Evolutionary conservation across 805 yeast genomes (phyloP).

Genomic region (Saturnispora halmiae): DNA sequence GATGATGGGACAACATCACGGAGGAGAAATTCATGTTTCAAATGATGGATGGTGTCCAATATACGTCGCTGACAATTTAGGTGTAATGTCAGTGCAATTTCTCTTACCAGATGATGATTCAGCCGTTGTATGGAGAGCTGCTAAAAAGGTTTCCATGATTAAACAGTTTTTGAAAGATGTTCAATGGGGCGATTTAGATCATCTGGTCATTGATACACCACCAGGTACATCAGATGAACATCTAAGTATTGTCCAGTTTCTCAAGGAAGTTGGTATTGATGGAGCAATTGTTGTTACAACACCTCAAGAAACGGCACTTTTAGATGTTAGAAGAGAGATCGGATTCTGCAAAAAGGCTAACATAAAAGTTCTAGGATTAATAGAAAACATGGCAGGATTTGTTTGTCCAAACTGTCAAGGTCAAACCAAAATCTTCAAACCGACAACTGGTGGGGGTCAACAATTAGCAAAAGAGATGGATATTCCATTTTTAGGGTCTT

Average conservation of each 20-base stretch:
- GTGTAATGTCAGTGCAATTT: constrained; percentile 90
- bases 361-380: constrained; percentile 77
- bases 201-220: constrained; percentile 88
- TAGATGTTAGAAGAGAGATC: constrained; percentile 93
- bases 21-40: constrained; percentile 82
- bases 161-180: constrained; percentile 92
- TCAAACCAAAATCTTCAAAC: constrained; percentile 79
- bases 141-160: constrained; percentile 88
- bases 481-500: constrained; percentile 78
- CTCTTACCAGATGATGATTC: constrained; percentile 90
- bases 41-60: constrained; percentile 96
- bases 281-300: constrained; percentile 95
- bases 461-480: constrained; percentile 70
- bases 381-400: constrained; percentile 97
- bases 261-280: constrained; percentile 85
- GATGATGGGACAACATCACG: constrained; percentile 88
- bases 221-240: constrained; percentile 99
- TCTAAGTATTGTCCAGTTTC: constrained; percentile 74
- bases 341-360: constrained; percentile 91
- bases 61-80: constrained; percentile 88
- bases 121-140: constrained; percentile 95
- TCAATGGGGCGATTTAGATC: constrained; percentile 88
- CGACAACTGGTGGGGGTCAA: constrained; percentile 96
- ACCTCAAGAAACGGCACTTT: constrained; percentile 92
- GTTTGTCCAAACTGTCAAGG: constrained; percentile 94